phyloP scores from a whole-genome alignment of 177 flowering plant species.

The Telopea speciosissima region DNA sequence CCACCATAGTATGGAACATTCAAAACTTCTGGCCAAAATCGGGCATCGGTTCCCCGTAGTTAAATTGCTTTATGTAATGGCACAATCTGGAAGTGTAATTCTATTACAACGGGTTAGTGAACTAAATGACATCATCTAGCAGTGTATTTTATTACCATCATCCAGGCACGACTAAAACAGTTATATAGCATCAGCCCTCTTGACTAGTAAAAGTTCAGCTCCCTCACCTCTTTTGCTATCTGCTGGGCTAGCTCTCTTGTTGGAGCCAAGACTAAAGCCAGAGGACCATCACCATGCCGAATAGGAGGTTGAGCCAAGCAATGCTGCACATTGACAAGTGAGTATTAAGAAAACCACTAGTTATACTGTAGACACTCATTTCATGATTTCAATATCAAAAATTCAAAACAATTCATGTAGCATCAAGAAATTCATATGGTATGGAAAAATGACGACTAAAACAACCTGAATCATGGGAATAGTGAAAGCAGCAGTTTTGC shows the following conservation, averaged over 20 bases:
- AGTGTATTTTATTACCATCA: background rate
- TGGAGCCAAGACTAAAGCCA: conserved; percentile 53
- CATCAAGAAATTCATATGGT: too few species aligned
- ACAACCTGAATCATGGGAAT: conserved; percentile 66
- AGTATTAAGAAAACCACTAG: background rate
- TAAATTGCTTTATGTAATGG: too few species aligned
- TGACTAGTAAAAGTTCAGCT: background rate
- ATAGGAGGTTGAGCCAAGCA: conserved; percentile 55
- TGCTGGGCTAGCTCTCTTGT: conserved; percentile 75
- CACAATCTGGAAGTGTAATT: too few species aligned
- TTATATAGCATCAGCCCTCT: background rate
- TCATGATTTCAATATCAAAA: too few species aligned
- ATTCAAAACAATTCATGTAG: too few species aligned
- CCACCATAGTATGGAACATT: too few species aligned
- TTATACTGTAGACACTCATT: too few species aligned
- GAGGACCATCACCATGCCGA: conserved; percentile 59
- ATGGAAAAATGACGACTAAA: background rate
- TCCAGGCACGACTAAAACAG: background rate
- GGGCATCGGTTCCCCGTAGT: too few species aligned
- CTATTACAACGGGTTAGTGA: background rate
- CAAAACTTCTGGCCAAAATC: too few species aligned
- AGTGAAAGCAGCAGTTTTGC: conserved; percentile 61
- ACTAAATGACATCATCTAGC: background rate
- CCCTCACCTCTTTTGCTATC: conserved; percentile 49
- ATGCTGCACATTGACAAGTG: conserved; percentile 29